These are phyloP conservation scores for Priceomyces melissophilus DNA, from an alignment of 805 yeast species.

Conservation along the genomic window DNA sequence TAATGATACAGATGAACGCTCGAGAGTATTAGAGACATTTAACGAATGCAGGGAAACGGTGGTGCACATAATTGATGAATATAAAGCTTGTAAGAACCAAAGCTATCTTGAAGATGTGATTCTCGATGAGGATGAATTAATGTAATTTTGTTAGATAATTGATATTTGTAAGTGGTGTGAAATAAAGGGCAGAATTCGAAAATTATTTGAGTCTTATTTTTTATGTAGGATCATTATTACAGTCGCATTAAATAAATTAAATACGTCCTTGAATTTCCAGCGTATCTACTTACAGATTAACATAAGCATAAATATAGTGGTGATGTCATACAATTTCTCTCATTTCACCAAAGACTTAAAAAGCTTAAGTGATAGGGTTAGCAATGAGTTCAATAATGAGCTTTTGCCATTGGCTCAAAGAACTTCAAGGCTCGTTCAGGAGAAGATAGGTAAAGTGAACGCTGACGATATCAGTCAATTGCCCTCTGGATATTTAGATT, in stretches of 20 bases:
- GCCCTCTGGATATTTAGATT: constrained; percentile 71
- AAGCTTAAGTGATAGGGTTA: constrained; percentile 40
- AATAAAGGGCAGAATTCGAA: background rate
- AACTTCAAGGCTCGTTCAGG: constrained; percentile 76
- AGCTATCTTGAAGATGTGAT: constrained; percentile 47
- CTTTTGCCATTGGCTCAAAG: constrained; percentile 69
- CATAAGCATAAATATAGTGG: background rate
- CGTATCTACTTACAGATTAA: background rate
- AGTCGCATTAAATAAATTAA: background rate
- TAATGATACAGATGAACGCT: constrained; percentile 39
- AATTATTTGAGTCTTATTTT: background rate
- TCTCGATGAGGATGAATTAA: constrained; percentile 30
- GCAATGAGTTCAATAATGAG: constrained; percentile 53
- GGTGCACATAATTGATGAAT: constrained; percentile 45
- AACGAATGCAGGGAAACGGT: constrained; percentile 48
- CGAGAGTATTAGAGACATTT: constrained; percentile 47
- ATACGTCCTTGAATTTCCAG: background rate
- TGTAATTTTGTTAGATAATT: constrained; percentile 5
- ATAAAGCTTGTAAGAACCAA: constrained; percentile 37
- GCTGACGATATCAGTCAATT: constrained; percentile 69
- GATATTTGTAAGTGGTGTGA: background rate
- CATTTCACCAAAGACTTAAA: constrained; percentile 41
- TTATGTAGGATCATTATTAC: background rate
- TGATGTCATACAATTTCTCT: constrained; percentile 44
- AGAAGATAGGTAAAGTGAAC: constrained; percentile 66